A percentile compares a stretch with the other conserved stretches of the same genome.
Evolutionary conservation across 1,284 basidiomycete genomes (phyloP).

Genomic region (Rhodotorula sp.): DNA sequence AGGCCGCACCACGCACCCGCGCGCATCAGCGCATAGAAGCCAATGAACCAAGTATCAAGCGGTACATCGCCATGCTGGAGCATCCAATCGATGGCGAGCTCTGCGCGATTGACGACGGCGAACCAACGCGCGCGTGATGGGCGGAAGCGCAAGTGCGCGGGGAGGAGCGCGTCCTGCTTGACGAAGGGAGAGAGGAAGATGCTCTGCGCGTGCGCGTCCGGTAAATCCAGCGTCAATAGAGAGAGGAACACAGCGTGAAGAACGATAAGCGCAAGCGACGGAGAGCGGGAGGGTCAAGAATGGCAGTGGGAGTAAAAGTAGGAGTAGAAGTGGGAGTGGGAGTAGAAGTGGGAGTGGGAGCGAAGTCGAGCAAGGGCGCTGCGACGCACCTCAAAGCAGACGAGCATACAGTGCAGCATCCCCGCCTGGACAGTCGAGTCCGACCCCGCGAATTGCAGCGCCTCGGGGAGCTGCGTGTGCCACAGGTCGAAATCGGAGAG

Average conservation of each 20-base stretch:
- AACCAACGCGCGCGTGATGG: conserved; percentile 9
- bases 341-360: background rate
- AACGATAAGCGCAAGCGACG: too few relatives aligned
- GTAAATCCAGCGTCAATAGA: too few relatives aligned
- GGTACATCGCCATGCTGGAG: background rate
- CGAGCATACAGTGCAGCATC: background rate
- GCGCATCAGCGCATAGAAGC: background rate
- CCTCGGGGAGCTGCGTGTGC: background rate
- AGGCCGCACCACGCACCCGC: background rate
- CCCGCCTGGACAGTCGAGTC: conserved; percentile 1
- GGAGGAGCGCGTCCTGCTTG: background rate
- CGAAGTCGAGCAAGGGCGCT: too few relatives aligned
- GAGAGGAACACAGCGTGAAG: too few relatives aligned
- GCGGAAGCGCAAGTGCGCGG: background rate
- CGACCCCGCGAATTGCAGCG: background rate
- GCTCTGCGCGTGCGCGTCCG: background rate
- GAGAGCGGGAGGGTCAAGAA: too few relatives aligned
- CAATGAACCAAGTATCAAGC: background rate
- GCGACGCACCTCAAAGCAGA: background rate
- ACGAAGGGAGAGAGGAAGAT: conserved; percentile 2
- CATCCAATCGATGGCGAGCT: conserved; percentile 3
- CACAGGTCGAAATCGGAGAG: background rate
- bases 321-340: background rate
- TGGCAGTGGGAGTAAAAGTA: background rate
- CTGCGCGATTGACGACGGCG: conserved; percentile 3